Evolutionary conservation across 2,329 filamentous ascomycete genomes (phyloP), one percentile per base, ranked within the genome.

Genomic region (Fusarium avenaceum): DNA sequence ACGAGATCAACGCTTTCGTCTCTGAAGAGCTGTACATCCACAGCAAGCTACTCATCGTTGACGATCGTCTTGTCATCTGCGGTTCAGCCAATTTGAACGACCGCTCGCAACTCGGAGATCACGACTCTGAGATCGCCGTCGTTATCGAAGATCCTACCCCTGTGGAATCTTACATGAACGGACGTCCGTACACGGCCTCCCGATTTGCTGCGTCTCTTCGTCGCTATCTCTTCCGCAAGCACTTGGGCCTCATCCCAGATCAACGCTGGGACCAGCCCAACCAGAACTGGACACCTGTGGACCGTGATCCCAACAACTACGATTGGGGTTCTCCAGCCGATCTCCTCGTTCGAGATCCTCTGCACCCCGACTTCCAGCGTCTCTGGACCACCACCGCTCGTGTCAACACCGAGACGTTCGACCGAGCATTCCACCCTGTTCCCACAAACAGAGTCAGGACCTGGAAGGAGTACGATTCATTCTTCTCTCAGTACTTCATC

Each of bases 51-150:
- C 84, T 93, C 60, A 96, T 97, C 62, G 92, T 90, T 44, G 93
- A 97, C 75, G 94, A 97, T 76, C 85, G 87, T 9, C 85, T 92
- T 49, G 92, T 93, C 58, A 94, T 97, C 69, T 94, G 92, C 76
- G 93, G 94, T 65, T 93, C 80, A 14, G 85, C 84, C 68, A 86
- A 86, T 73, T 78, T 87, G 58, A 87, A 89, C 75, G 84, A 87
- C 72, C 83, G 85, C 60, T 94, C 91, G 4, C 92, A 97, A 80
- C 86, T 96, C 6, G 93, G 93, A 35, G 86, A 88, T 59, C 93
- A 96, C 79, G 94, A 97, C 80, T 93, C 90, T 1, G 94, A 97
- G 77, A 93, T 97, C 56, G 93, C 93, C n/a, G 91, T 96, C 67
- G 86, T 96, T 58, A 92, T 97, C 74, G 91, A 96, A 76, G 93